phyloP scores from a whole-genome alignment of 805 yeast species.

The Candida easanensis region DNA sequence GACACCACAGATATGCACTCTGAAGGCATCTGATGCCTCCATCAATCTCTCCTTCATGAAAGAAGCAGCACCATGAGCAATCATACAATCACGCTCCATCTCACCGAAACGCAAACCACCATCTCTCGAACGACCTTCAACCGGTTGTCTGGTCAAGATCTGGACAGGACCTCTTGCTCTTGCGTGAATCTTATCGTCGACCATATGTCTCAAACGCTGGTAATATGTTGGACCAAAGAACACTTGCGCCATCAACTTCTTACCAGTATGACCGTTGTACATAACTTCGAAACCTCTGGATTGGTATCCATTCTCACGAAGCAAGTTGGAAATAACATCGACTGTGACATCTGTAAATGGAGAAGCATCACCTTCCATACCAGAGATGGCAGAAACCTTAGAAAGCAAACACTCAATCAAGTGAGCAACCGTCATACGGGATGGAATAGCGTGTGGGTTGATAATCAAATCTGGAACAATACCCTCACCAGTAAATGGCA shows the following conservation, averaged over 20 bases:
- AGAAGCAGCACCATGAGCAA: conserved; percentile 99
- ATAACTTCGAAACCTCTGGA: conserved; percentile 98
- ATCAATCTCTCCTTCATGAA: conserved; percentile 95
- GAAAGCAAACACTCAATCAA: conserved; percentile 96
- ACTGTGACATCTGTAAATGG: conserved; percentile 99
- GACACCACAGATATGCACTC: conserved; percentile 97
- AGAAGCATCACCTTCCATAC: conserved; percentile 98
- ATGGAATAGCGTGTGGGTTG: conserved; percentile 99
- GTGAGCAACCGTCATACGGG: conserved; percentile 99
- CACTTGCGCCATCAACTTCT: conserved; percentile 94
- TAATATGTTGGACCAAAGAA: conserved; percentile 99
- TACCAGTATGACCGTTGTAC: conserved; percentile 99
- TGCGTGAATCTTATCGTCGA: conserved; percentile 97
- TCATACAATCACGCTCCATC: conserved; percentile 99
- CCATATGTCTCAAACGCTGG: conserved; percentile 99
- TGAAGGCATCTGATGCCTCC: conserved; percentile 99
- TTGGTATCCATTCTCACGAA: conserved; percentile 95
- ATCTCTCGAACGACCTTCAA: conserved; percentile 98
- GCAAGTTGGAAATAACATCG: conserved; percentile 88
- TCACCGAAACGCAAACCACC: conserved; percentile 99
- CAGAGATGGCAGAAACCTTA: conserved; percentile 91
- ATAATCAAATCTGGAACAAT: conserved; percentile 95
- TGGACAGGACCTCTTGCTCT: conserved; percentile 99
- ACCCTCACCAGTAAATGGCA: conserved; percentile 97
- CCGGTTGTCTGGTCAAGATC: conserved; percentile 96